A percentile compares a stretch with the other conserved stretches of the same genome.
These are phyloP conservation scores for Tothia fuscella DNA, from an alignment of 2,329 filamentous ascomycete genomes.

Conservation along the genomic window DNA sequence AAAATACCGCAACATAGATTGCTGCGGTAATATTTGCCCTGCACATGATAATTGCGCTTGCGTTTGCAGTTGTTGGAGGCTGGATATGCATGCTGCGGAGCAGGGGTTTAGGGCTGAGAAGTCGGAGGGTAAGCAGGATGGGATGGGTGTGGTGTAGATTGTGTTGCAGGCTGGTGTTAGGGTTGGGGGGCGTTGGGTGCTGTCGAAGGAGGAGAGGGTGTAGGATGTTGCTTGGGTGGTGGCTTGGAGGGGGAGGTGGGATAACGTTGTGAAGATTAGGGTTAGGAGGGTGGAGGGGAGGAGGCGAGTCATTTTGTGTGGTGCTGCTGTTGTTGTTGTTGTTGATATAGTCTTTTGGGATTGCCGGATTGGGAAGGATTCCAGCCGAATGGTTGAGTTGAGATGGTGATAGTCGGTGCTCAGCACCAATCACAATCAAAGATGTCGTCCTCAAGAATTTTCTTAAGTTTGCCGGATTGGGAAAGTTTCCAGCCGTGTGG, in stretches of 20 bases:
- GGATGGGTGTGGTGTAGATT: not conserved
- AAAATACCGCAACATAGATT: constrained; percentile 3
- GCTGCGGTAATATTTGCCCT: not conserved
- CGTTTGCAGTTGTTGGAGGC: not conserved
- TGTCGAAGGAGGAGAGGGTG: constrained; percentile 4
- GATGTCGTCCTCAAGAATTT: too few relatives aligned
- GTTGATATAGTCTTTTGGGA: too few relatives aligned
- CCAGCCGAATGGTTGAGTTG: too few relatives aligned
- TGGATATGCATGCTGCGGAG: constrained; percentile 1
- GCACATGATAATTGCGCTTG: not conserved
- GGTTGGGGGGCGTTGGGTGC: not conserved
- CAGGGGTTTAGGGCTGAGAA: constrained; percentile 6
- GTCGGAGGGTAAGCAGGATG: constrained; percentile 2
- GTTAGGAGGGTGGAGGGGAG: not conserved
- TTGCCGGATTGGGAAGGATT: too few relatives aligned
- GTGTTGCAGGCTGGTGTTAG: not conserved
- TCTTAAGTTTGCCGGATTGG: too few relatives aligned
- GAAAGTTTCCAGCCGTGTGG: too few relatives aligned
- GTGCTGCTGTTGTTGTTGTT: too few relatives aligned
- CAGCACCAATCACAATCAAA: too few relatives aligned
- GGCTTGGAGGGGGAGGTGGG: too few relatives aligned
- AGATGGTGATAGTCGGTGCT: too few relatives aligned
- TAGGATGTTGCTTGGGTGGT: not conserved
- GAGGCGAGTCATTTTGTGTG: too few relatives aligned
- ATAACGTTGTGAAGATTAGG: not conserved